Percentiles rank a stretch among this genome's conserved stretches.
phyloP scores from a whole-genome alignment of 2,329 filamentous ascomycete genomes.

The Coniochaeta sp. region DNA sequence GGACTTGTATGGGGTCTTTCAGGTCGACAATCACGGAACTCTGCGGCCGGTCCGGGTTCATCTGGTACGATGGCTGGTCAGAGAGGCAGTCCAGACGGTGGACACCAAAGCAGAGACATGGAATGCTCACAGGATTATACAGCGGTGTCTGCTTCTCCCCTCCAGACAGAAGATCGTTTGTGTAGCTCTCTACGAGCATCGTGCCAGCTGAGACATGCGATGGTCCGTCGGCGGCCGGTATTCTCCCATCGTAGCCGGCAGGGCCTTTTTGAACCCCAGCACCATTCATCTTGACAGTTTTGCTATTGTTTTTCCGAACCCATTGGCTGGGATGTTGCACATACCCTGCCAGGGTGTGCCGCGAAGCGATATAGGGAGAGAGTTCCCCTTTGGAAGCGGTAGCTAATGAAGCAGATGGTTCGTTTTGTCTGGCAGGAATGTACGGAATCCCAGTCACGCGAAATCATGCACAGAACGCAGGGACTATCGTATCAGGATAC shows the following conservation, averaged over 20 bases:
- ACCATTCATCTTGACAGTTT: conserved; percentile 13
- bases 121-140: conserved; percentile 50
- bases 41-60: conserved; percentile 42
- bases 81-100: not conserved
- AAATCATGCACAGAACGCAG: too few relatives aligned
- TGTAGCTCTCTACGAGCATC: conserved; percentile 35
- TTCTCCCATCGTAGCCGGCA: conserved; percentile 25
- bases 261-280: conserved; percentile 11
- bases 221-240: conserved; percentile 21
- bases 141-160: conserved; percentile 46
- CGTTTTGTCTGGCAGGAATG: too few relatives aligned
- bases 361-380: not conserved
- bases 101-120: not conserved
- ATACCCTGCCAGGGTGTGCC: not conserved
- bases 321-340: conserved; percentile 3
- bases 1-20: conserved; percentile 73
- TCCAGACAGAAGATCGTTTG: conserved; percentile 43
- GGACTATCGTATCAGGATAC: too few relatives aligned
- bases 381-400: not conserved
- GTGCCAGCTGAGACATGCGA: conserved; percentile 34
- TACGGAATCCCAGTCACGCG: too few relatives aligned
- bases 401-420: not conserved
- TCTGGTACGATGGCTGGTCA: conserved; percentile 23
- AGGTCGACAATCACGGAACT: conserved; percentile 53
- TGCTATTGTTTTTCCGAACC: conserved; percentile 1